Evolutionary conservation across 805 yeast genomes (phyloP).

Genomic region (Teunomyces tritomae): DNA sequence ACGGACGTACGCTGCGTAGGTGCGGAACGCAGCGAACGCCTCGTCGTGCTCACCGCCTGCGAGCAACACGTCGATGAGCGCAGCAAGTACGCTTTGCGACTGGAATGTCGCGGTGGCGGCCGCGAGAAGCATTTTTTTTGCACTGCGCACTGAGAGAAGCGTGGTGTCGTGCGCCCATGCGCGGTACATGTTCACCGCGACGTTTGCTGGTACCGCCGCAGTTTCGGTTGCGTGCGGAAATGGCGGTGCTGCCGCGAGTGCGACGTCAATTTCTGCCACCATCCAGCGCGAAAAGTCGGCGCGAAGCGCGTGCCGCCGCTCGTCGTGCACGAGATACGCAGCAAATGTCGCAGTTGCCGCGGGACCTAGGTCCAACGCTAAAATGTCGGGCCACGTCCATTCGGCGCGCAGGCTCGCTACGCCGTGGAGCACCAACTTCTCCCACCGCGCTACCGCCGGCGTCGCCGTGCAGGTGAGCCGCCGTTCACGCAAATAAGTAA

Average conservation of each 20-base stretch:
- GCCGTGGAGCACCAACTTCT: constrained; percentile 19
- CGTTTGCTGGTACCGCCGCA: background rate
- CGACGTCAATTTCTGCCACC: constrained; percentile 5
- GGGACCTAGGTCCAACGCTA: background rate
- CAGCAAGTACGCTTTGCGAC: constrained; percentile 31
- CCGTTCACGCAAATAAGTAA: background rate
- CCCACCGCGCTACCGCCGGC: too few species aligned
- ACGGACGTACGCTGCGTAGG: constrained; percentile 32
- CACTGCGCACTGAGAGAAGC: constrained; percentile 8
- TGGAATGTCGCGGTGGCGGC: constrained; percentile 35
- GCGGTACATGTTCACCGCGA: background rate
- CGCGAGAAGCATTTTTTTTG: constrained; percentile 29
- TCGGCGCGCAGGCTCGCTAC: constrained; percentile 14
- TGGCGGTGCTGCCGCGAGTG: constrained; percentile 19
- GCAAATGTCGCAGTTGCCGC: background rate
- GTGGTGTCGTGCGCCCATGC: background rate
- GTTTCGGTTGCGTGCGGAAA: constrained; percentile 43
- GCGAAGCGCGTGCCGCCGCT: background rate
- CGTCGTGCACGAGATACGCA: background rate
- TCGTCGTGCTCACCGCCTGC: constrained; percentile 40
- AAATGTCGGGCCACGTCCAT: background rate
- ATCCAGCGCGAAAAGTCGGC: constrained; percentile 2
- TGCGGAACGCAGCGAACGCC: constrained; percentile 41
- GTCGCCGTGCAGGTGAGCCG: constrained; percentile 19
- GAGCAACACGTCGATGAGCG: constrained; percentile 29